Percentiles rank a stretch among this genome's conserved stretches.
phyloP scores from a whole-genome alignment of 805 yeast species.

The Diddensiella caesifluorescens region DNA sequence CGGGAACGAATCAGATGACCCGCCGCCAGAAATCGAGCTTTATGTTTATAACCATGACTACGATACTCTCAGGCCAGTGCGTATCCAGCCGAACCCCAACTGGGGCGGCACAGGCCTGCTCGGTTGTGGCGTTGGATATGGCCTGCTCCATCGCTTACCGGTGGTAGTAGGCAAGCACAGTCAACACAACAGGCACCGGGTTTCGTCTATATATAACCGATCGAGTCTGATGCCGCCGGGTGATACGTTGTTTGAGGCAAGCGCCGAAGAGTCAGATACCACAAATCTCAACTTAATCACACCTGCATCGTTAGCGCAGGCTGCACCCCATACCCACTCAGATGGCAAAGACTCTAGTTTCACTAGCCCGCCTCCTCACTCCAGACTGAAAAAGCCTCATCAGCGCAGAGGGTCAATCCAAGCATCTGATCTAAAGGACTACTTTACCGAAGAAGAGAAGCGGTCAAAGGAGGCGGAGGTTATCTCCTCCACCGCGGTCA shows the following conservation, averaged over 20 bases:
- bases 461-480: slow-evolving; percentile 22
- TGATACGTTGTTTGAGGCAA: slow-evolving; percentile 37
- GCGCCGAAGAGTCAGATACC: slow-evolving; percentile 5
- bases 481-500: slow-evolving; percentile 6
- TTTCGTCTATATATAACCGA: slow-evolving; percentile 1
- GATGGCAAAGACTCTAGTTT: background rate
- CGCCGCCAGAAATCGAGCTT: slow-evolving; percentile 41
- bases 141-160: slow-evolving; percentile 81
- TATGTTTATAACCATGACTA: slow-evolving; percentile 86
- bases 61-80: slow-evolving; percentile 80
- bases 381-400: slow-evolving; percentile 9
- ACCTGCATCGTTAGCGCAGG: slow-evolving; percentile 17
- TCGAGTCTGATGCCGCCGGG: slow-evolving; percentile 31
- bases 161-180: slow-evolving; percentile 37
- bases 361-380: slow-evolving; percentile 10
- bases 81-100: slow-evolving; percentile 60
- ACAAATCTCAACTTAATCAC: slow-evolving; percentile 13
- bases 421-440: slow-evolving; percentile 21
- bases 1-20: slow-evolving; percentile 25
- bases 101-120: slow-evolving; percentile 84
- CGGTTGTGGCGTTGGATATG: slow-evolving; percentile 96
- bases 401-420: slow-evolving; percentile 7
- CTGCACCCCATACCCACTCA: slow-evolving; percentile 13
- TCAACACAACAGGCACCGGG: slow-evolving; percentile 3
- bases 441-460: slow-evolving; percentile 27